Conservation (phyloP, 306 rosid species). For the Begonia masoniana region DNA sequence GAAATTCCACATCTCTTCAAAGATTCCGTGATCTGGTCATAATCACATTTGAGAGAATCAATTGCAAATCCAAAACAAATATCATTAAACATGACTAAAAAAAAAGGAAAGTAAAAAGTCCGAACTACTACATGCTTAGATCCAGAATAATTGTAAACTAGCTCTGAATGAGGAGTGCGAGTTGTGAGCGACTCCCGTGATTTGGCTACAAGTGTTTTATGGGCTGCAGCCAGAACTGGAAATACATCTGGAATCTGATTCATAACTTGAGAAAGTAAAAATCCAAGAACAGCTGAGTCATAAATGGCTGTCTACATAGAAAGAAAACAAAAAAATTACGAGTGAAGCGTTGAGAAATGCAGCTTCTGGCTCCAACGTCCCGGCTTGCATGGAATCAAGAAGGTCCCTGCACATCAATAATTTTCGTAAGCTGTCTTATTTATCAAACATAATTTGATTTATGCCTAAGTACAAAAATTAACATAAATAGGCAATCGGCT, state of each 20-base stretch:
- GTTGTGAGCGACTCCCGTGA: constrained; percentile 69
- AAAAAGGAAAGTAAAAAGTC: background rate
- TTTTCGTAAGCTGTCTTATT: background rate
- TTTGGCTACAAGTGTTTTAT: constrained; percentile 61
- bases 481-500: too few species aligned
- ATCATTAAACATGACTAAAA: too few species aligned
- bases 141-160: constrained; percentile 79
- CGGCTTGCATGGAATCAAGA: constrained; percentile 65
- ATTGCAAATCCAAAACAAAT: too few species aligned
- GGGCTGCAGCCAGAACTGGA: constrained; percentile 70
- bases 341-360: constrained; percentile 78
- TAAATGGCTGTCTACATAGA: background rate
- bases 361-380: constrained; percentile 78
- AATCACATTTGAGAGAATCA: background rate
- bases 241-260: constrained; percentile 78
- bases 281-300: background rate
- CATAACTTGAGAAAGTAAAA: constrained; percentile 14
- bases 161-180: constrained; percentile 89
- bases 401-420: constrained; percentile 56
- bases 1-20: constrained; percentile 82
- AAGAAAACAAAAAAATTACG: constrained; percentile 15
- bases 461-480: too few species aligned
- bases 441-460: too few species aligned
- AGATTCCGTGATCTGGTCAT: constrained; percentile 69
- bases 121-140: constrained; percentile 66